A percentile compares a stretch with the other conserved stretches of the same genome.
Evolutionary conservation across 1,284 basidiomycete genomes (phyloP).

Genomic region (Malassezia cuniculi): DNA sequence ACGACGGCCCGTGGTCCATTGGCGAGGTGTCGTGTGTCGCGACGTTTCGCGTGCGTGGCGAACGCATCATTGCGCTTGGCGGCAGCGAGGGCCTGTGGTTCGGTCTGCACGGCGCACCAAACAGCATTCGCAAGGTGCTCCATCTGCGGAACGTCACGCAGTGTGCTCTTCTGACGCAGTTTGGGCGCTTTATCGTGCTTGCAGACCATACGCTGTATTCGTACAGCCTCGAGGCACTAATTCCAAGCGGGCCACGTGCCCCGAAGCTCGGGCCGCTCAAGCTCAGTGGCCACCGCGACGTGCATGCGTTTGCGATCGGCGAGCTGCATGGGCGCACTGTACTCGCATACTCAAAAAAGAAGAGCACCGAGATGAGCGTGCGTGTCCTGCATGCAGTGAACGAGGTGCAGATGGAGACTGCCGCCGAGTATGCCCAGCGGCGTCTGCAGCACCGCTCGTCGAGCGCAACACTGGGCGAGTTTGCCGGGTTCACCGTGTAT

Average conservation of each 20-base stretch:
- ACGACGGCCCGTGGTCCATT: slow-evolving; percentile 54
- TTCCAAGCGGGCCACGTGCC: slow-evolving; percentile 64
- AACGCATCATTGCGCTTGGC: slow-evolving; percentile 75
- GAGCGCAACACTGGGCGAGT: slow-evolving; percentile 5
- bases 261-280: slow-evolving; percentile 56
- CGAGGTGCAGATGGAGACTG: not conserved
- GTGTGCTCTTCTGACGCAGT: slow-evolving; percentile 84
- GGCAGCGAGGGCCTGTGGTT: slow-evolving; percentile 96
- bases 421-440: too few species aligned
- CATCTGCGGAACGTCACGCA: slow-evolving; percentile 82
- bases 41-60: slow-evolving; percentile 59
- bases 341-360: slow-evolving; percentile 89
- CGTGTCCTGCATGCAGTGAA: slow-evolving; percentile 80
- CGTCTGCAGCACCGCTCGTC: too few species aligned
- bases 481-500: slow-evolving; percentile 13
- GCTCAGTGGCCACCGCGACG: slow-evolving; percentile 73
- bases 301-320: slow-evolving; percentile 86
- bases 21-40: slow-evolving; percentile 85
- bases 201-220: slow-evolving; percentile 61
- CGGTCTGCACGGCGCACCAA: slow-evolving; percentile 72
- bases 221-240: slow-evolving; percentile 87
- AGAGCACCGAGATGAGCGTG: slow-evolving; percentile 79
- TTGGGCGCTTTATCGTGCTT: slow-evolving; percentile 85
- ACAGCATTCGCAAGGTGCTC: slow-evolving; percentile 73
- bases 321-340: slow-evolving; percentile 68